Conservation (phyloP, 768 basidiomycete species). For the Neoboletus magnificus region DNA sequence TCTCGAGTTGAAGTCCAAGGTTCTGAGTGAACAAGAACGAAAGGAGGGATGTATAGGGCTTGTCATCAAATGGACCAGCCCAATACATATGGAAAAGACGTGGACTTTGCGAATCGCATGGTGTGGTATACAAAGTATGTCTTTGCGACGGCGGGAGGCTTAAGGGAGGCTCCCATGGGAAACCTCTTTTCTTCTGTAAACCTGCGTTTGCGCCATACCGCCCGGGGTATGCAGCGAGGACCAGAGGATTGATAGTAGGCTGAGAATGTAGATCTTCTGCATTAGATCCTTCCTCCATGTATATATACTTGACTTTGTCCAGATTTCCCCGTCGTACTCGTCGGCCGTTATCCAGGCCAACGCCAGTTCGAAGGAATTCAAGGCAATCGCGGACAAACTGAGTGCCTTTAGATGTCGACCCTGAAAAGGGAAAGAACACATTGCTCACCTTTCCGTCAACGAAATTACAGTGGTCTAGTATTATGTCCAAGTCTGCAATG, state of each 20-base stretch:
- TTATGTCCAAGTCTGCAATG: slow-evolving; percentile 83
- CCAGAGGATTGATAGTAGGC: slow-evolving; percentile 16
- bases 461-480: slow-evolving; percentile 87
- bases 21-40: slow-evolving; percentile 95
- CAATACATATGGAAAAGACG: slow-evolving; percentile 95
- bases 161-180: slow-evolving; percentile 56
- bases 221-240: slow-evolving; percentile 26
- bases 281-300: slow-evolving; percentile 45
- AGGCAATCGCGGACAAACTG: slow-evolving; percentile 96
- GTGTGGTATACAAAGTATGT: slow-evolving; percentile 40
- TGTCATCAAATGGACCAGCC: slow-evolving; percentile 96
- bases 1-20: slow-evolving; percentile 65
- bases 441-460: slow-evolving; percentile 58
- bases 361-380: slow-evolving; percentile 83
- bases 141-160: slow-evolving; percentile 44
- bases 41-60: slow-evolving; percentile 88
- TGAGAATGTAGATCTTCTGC: slow-evolving; percentile 6
- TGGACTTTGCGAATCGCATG: slow-evolving; percentile 76
- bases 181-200: slow-evolving; percentile 53
- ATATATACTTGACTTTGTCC: slow-evolving; percentile 81
- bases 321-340: slow-evolving; percentile 69
- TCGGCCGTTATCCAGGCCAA: slow-evolving; percentile 74
- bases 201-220: slow-evolving; percentile 50
- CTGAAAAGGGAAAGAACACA: not conserved
- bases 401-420: not conserved